Evolutionary conservation across 768 basidiomycete species (phyloP).

Genomic region (Kwoniella sp.): DNA sequence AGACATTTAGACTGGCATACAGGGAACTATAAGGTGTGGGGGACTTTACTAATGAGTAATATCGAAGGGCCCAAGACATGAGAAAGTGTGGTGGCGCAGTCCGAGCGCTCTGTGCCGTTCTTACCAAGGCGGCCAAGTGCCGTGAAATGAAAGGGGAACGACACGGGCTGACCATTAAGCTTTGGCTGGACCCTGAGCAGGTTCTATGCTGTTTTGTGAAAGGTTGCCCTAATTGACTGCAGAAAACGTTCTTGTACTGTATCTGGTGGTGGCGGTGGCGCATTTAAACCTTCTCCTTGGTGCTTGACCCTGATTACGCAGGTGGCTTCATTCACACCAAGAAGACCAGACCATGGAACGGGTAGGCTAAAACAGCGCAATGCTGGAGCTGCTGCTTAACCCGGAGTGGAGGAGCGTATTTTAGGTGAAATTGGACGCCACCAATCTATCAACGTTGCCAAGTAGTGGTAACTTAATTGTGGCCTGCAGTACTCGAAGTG

Average conservation of each 20-base stretch:
- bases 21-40: neutral
- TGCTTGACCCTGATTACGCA: slow-evolving; percentile 2
- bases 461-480: neutral
- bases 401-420: neutral
- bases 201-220: too few species aligned
- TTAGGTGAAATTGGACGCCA: neutral
- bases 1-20: neutral
- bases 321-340: neutral
- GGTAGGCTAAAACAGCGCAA: neutral
- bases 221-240: neutral
- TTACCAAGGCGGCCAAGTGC: too few species aligned
- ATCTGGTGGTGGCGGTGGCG: neutral
- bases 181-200: neutral
- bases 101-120: too few species aligned
- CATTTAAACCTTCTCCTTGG: neutral
- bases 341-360: neutral
- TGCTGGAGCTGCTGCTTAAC: too few species aligned
- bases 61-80: neutral
- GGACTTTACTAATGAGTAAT: neutral
- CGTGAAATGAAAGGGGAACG: too few species aligned
- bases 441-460: neutral
- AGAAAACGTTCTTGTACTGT: neutral
- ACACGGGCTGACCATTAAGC: neutral
- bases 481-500: neutral
- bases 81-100: too few species aligned